These are phyloP conservation scores for Alternaria dauci DNA, from an alignment of 2,329 filamentous ascomycete genomes.

Conservation along the genomic window DNA sequence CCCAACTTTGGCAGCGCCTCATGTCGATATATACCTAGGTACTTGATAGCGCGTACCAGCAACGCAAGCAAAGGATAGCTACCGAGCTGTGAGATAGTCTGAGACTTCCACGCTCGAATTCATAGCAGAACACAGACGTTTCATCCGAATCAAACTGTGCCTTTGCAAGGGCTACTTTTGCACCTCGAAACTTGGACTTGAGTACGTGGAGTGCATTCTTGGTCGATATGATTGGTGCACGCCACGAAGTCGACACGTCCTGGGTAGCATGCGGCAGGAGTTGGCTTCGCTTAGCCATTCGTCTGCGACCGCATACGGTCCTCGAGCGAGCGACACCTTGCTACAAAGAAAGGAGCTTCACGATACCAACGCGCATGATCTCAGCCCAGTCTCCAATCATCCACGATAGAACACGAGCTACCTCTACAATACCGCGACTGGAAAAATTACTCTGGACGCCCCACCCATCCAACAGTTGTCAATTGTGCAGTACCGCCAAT, in stretches of 20 bases:
- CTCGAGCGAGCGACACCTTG: slow-evolving; percentile 10
- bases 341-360: background rate
- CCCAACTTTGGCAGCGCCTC: slow-evolving; percentile 65
- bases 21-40: slow-evolving; percentile 68
- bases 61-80: slow-evolving; percentile 58
- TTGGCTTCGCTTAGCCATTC: slow-evolving; percentile 39
- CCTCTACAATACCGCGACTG: background rate
- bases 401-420: background rate
- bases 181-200: slow-evolving; percentile 39
- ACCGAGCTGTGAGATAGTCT: slow-evolving; percentile 49
- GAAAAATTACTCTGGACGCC: background rate
- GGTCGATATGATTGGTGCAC: slow-evolving; percentile 31
- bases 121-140: slow-evolving; percentile 72
- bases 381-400: background rate
- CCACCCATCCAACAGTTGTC: background rate
- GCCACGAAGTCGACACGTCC: slow-evolving; percentile 33
- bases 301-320: slow-evolving; percentile 20
- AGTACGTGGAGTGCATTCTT: slow-evolving; percentile 28
- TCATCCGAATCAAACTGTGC: slow-evolving; percentile 54
- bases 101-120: slow-evolving; percentile 73
- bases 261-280: slow-evolving; percentile 32
- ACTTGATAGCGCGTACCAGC: slow-evolving; percentile 70
- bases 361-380: background rate
- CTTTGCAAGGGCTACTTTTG: slow-evolving; percentile 50
- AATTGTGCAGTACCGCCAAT: background rate